Base-by-base conservation (phyloP, 306 rosid species). In the Dicorynia guianensis region DNA sequence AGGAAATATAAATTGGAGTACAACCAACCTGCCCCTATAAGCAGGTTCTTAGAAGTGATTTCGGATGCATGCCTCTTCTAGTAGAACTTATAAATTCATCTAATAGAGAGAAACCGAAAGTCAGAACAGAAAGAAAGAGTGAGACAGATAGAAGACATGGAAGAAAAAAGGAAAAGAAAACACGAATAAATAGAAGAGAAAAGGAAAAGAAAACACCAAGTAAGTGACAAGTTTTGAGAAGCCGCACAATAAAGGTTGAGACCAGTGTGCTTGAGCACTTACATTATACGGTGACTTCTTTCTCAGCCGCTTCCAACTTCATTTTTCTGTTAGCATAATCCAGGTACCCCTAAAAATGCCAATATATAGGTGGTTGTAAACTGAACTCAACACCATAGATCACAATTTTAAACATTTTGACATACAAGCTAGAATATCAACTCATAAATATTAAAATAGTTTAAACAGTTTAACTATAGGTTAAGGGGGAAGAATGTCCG, bases 311-410 rank as follows among this genome's bases (percentile, higher is more conserved):
- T 35, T 53, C 58, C 69, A 33, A 18, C 68, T 74, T 87, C 76
- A 60, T 72, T 80, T 83, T 83, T 81, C 85, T 83, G 88, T 90
- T 88, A 74, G 49, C 88, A 71, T 76, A 85, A 89, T 94, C 98
- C 75, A 91, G 78, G 80, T 90, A 94, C 47, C 90, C 97, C 98
- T 94, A 85, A 76, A 77, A 62, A 20, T 77, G 33, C 57, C 62
- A 75, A 70, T 70, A 77, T 33, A 30, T 48, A 44, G 61, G 13
- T 9, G 40, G 42, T 74, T 15, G 38, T 15, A 46, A 30, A 47
- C 30, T 33, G 40, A 36, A 20, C 56, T 65, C 15, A 35, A 20
- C 36, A n/a, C 15, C 17, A 12, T 14, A 10, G 36, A 19, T 39
- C 6, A 7, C 61, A 14, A 20, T 42, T 17, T 10, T 17, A 35